Evolutionary conservation across 176 grass and related monocot genomes (phyloP).

Genomic region (Oryza meridionalis): DNA sequence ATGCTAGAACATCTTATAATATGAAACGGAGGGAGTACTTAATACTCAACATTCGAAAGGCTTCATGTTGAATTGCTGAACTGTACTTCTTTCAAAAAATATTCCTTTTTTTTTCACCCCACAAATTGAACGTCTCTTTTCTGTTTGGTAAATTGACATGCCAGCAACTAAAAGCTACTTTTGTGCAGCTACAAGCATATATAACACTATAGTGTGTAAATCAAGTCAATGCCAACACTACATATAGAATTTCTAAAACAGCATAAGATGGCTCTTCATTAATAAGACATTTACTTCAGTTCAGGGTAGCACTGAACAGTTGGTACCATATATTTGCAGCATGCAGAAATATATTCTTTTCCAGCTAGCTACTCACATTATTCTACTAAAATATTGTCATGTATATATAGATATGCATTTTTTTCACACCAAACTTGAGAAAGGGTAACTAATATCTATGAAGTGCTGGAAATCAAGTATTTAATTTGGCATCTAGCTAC

Average conservation of each 20-base stretch:
- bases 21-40: no score
- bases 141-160: neutral
- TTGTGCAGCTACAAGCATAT: neutral
- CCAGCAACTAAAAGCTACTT: neutral
- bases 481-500: neutral
- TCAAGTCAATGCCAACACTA: neutral
- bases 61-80: neutral
- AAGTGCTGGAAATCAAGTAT: neutral
- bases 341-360: neutral
- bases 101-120: neutral
- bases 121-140: neutral
- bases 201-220: neutral
- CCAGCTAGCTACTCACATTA: neutral
- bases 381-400: neutral
- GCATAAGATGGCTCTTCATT: neutral
- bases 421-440: neutral
- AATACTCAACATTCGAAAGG: neutral
- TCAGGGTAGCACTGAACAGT: neutral
- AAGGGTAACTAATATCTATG: neutral
- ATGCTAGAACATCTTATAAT: no score
- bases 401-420: neutral
- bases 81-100: neutral
- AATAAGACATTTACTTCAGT: neutral
- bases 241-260: neutral
- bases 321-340: neutral